Base-by-base conservation (phyloP, 495 filamentous ascomycete species). In the Aspergillus carlsbadensis region DNA sequence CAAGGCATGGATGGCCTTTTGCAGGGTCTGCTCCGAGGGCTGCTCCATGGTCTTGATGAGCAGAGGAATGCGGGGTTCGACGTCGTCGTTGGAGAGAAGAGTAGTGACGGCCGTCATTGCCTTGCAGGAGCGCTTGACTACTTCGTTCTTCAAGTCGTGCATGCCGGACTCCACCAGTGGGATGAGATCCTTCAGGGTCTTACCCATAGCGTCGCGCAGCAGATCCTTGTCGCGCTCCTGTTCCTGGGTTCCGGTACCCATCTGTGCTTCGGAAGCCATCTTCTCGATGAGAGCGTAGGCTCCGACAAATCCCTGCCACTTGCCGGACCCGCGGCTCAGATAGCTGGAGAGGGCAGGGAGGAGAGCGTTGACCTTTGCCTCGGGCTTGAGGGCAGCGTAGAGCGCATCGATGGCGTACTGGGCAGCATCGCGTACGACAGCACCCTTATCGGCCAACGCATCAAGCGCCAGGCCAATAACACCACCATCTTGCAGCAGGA, bases 11-110 rank as follows among this genome's bases (percentile, higher is more conserved):
- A 99, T 99, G 37, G 94, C 92, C 76, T 96, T 94, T 65, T 94
- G 88, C 49, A 94, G 80, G 14, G 87, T 87, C 65, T 95, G 85
- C n/a, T 88, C 81, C 6, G 90, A 95, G 3, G 95, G 94, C 52
- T 96, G 85, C 65, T 96, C 89, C 87, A 99, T 96, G 36, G 91
- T 90, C 68, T 93, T 89, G 70, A 99, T 87, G 39, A 99, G 81
- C 6, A 96, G 84, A 5, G 94, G 95, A 60, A 98, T 95, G 60
- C 93, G 85, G 26, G 92, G 92, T 34, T 86, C 86, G 31, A 99
- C 91, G 71, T 99, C 94, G 72, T 99, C 94, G 76, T 99, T 99
- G 62, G 90, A 91, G 33, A 99, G 83, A 2, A 99, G 84, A 10
- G 89, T 89, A 10, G 91, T 95, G 37, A 99, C 74, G 24, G 89